Evolutionary conservation across 257 asterid genomes (phyloP).

Genomic region (Forsythia suspensa): DNA sequence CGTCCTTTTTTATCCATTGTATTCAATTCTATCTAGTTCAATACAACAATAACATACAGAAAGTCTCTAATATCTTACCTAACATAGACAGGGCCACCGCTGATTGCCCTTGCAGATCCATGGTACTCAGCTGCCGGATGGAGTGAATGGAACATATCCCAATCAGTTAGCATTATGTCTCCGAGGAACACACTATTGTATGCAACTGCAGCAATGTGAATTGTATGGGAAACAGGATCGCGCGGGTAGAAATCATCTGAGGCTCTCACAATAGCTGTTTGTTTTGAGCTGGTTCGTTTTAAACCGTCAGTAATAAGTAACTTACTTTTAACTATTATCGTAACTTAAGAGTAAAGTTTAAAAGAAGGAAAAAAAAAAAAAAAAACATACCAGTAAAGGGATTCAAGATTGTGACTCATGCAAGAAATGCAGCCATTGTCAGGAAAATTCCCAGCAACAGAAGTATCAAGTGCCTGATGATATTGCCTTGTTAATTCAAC

Average conservation of each 20-base stretch:
- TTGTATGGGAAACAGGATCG: conserved; percentile 75
- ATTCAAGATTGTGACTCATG: conserved; percentile 88
- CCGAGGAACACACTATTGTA: conserved; percentile 77
- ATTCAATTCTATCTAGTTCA: neutral
- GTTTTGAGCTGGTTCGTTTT: conserved; percentile 63
- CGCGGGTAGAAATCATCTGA: conserved; percentile 84
- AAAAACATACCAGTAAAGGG: conserved; percentile 67
- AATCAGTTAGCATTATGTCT: conserved; percentile 80
- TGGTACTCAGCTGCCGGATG: conserved; percentile 91
- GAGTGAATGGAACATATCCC: conserved; percentile 95
- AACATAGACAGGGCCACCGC: conserved; percentile 86
- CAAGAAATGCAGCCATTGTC: conserved; percentile 90
- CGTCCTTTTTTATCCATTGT: neutral
- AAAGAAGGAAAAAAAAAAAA: neutral
- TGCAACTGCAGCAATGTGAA: conserved; percentile 81
- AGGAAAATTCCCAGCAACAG: conserved; percentile 68
- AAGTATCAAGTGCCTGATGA: conserved; percentile 88
- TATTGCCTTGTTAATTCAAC: conserved; percentile 77
- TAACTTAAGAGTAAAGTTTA: neutral
- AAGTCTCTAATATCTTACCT: conserved; percentile 37
- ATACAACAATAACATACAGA: neutral
- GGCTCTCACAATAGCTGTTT: conserved; percentile 75
- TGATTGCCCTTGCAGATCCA: conserved; percentile 77
- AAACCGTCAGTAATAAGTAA: neutral
- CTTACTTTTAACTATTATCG: neutral